Evolutionary conservation across 163 green algal genomes (phyloP), one percentile per base, ranked within the genome.

Genomic region (Scenedesmus sp.): DNA sequence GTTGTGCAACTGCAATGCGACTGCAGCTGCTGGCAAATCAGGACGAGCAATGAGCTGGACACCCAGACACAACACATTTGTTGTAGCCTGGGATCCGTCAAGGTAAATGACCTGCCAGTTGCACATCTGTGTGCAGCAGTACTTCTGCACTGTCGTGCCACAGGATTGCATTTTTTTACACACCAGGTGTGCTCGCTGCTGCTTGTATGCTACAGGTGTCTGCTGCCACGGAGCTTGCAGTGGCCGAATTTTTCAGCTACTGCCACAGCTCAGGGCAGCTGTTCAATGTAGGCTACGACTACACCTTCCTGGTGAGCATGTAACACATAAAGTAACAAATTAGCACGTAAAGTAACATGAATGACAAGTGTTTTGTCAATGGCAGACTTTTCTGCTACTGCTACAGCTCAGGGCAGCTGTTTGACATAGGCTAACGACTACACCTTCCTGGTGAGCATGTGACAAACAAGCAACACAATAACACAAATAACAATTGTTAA

Each of bases 291-390:
- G 55, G 82, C 57, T 88, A 70, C 20, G 82, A 74, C 82, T 88
- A 88, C 54, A 88, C 82, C 3, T 88, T 88, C 55, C 82, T 76
- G 66, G 66, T 76, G 66, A 76, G 66, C 10, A 13, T 20, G 10
- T 5, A 3, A 70, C 18, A 3, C 12, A 70, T 13, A 70, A 70
- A 20, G 59, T 64, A 64, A 64, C 59, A 64, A 9, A 9, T 10
- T 64, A 10, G 7, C 8, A 64, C 59, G 15, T n/a, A 46, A 2
- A n/a, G 15, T 26, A 13, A 12, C 15, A n/a, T 52, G 8, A 9
- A 20, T n/a, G 13, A n/a, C 46, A 26, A 9, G 8, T n/a, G 15
- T 20, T 1, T 9, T 46, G 73, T 62, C 34, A 16, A 64, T 46
- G 12, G 23, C 56, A 9, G 13, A 15, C 56, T 20, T 46, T 90